phyloP scores from a whole-genome alignment of 306 rosid species.

The Pyrus communis region DNA sequence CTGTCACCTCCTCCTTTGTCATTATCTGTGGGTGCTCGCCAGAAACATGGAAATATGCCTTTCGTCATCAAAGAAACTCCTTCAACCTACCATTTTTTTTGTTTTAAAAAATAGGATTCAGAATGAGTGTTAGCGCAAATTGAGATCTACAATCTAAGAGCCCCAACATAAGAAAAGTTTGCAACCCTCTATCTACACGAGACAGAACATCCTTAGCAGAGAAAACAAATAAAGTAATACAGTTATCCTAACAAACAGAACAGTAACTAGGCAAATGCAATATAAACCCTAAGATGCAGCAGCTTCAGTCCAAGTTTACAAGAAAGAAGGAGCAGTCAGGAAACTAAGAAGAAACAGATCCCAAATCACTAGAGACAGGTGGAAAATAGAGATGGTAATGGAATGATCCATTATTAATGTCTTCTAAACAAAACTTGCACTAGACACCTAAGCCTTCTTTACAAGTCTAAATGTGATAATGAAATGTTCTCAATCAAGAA shows the following conservation, averaged over 20 bases:
- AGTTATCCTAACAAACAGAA: not conserved
- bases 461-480: too few relatives aligned
- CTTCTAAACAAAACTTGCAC: too few relatives aligned
- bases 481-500: too few relatives aligned
- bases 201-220: not conserved
- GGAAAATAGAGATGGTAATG: too few relatives aligned
- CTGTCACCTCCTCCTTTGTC: conserved; percentile 69
- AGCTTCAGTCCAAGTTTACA: not conserved
- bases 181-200: not conserved
- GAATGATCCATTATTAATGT: too few relatives aligned
- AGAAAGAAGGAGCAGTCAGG: not conserved
- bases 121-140: not conserved
- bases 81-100: conserved; percentile 39
- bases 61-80: conserved; percentile 59
- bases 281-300: not conserved
- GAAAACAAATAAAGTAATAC: not conserved
- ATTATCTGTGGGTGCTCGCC: conserved; percentile 90
- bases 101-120: not conserved
- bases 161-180: not conserved
- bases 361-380: too few relatives aligned
- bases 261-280: not conserved
- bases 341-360: not conserved
- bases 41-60: conserved; percentile 79
- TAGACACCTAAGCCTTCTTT: too few relatives aligned
- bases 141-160: not conserved